A percentile compares a stretch with the other conserved stretches of the same genome.
Conservation (phyloP, 129 eudicot genomes). For the Cynara cardunculus region DNA sequence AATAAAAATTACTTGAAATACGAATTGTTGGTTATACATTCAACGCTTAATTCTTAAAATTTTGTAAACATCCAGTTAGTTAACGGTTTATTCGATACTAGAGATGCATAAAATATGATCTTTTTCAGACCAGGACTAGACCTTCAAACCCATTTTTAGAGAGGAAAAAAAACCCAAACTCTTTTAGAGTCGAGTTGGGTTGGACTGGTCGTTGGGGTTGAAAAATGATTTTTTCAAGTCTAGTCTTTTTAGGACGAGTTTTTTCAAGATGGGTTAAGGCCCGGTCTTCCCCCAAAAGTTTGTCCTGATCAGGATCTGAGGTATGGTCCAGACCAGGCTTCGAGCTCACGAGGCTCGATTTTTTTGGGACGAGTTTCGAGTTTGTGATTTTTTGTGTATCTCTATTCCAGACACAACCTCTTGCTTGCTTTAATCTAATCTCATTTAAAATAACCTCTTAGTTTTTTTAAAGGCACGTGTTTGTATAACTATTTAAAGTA, state of each 20-base stretch:
- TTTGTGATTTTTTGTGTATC: not conserved
- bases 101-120: not conserved
- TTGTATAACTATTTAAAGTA: not conserved
- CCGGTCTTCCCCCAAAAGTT: not conserved
- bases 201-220: not conserved
- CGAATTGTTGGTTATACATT: too few relatives aligned
- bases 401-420: not conserved
- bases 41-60: too few relatives aligned
- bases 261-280: not conserved
- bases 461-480: not conserved
- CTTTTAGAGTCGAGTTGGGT: not conserved
- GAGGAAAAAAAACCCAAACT: not conserved
- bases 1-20: too few relatives aligned
- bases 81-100: not conserved
- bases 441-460: not conserved
- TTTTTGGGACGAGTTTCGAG: not conserved
- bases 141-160: not conserved
- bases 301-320: not conserved
- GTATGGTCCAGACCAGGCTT: not conserved
- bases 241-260: fast-evolving
- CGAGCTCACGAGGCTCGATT: not conserved
- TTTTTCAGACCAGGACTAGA: not conserved
- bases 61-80: not conserved
- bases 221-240: not conserved
- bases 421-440: not conserved